A percentile compares a stretch with the other conserved stretches of the same genome.
These are phyloP conservation scores for Cryptococcus maquisensis DNA, from an alignment of 1,284 basidiomycete species.

Conservation along the genomic window DNA sequence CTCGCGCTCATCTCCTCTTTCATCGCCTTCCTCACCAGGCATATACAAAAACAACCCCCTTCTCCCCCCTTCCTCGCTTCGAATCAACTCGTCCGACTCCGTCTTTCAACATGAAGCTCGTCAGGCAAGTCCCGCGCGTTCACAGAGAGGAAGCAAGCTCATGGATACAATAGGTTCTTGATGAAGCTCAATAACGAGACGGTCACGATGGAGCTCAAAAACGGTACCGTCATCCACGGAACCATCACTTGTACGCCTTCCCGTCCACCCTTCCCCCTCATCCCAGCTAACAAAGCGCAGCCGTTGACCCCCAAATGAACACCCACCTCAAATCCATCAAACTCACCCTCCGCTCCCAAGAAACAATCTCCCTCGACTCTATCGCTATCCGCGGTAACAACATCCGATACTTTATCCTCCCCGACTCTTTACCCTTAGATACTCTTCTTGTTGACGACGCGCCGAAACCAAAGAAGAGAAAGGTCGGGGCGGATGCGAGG, in stretches of 20 bases:
- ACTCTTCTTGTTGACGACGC: slow-evolving; percentile 96
- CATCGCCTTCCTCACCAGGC: neutral
- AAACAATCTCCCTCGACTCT: slow-evolving; percentile 63
- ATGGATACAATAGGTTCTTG: slow-evolving; percentile 64
- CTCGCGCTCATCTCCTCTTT: neutral
- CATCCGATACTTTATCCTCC: slow-evolving; percentile 80
- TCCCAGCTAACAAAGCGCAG: slow-evolving; percentile 48
- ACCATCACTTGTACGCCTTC: slow-evolving; percentile 84
- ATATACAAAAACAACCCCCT: slow-evolving; percentile 1
- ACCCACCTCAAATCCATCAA: slow-evolving; percentile 96
- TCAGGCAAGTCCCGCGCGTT: slow-evolving; percentile 35
- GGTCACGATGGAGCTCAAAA: slow-evolving; percentile 97
- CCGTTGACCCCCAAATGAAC: slow-evolving; percentile 96
- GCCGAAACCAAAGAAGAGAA: slow-evolving; percentile 84
- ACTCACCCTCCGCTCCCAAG: slow-evolving; percentile 74
- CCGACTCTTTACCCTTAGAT: slow-evolving; percentile 92
- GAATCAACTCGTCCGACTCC: slow-evolving; percentile 32
- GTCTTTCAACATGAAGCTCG: slow-evolving; percentile 51
- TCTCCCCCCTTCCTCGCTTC: slow-evolving; percentile 3
- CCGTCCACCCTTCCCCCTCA: neutral
- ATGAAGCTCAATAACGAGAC: slow-evolving; percentile 99
- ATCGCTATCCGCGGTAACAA: slow-evolving; percentile 90
- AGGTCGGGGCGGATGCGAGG: slow-evolving; percentile 35
- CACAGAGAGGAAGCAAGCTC: neutral
- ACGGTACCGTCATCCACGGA: slow-evolving; percentile 90